Evolutionary conservation across 768 basidiomycete species (phyloP).

Genomic region (Kwoniella heveanensis): DNA sequence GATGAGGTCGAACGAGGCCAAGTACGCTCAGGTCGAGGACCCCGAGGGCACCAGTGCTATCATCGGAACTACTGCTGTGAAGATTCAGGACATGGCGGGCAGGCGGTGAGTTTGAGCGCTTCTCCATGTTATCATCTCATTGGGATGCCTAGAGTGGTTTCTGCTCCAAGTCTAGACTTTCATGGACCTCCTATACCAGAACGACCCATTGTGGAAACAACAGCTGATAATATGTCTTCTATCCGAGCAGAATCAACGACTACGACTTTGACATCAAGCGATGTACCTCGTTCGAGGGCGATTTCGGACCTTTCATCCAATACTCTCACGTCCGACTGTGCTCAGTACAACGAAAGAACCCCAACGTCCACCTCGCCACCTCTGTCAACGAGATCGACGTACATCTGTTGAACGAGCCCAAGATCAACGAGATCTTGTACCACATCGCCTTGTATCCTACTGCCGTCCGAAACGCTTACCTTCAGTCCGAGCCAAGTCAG

Average conservation of each 20-base stretch:
- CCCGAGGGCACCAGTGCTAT: constrained; percentile 76
- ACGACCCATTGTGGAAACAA: no score
- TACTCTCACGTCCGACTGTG: constrained; percentile 92
- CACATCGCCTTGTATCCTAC: constrained; percentile 90
- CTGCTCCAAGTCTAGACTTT: no score
- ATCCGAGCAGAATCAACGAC: constrained; percentile 75
- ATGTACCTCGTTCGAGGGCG: constrained; percentile 94
- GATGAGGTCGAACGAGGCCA: constrained; percentile 92
- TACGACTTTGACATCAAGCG: constrained; percentile 93
- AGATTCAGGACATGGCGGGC: constrained; percentile 96
- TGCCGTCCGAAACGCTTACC: constrained; percentile 80
- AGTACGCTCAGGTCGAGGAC: constrained; percentile 84
- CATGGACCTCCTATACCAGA: no score
- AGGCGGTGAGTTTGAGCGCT: constrained; percentile 66
- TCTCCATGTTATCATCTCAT: no score
- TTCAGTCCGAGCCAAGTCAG: constrained; percentile 82
- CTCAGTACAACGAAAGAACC: constrained; percentile 89
- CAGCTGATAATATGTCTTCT: not conserved
- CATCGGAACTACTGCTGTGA: constrained; percentile 91
- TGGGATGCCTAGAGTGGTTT: no score
- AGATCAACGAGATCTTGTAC: constrained; percentile 81
- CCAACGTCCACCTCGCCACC: constrained; percentile 70
- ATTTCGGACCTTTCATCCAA: constrained; percentile 80
- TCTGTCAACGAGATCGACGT: constrained; percentile 65
- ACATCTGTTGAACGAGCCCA: constrained; percentile 68